Percentiles rank a stretch among this genome's conserved stretches.
Conservation (phyloP, 140 eudicot genomes). For the Cichorium intybus region DNA sequence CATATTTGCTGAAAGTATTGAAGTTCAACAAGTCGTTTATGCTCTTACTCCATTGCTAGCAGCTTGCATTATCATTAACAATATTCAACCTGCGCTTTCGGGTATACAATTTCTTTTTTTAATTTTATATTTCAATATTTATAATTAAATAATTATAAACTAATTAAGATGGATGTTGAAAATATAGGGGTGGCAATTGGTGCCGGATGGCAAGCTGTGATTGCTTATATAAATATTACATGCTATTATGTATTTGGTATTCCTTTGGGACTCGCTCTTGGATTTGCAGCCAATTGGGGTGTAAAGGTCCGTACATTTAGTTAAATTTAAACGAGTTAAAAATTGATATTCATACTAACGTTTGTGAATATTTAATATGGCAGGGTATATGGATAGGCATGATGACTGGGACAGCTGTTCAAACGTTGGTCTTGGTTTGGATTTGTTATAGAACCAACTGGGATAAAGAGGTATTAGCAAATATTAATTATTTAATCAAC, state of each 20-base stretch:
- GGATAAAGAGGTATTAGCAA: conserved; percentile 43
- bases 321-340: too few relatives aligned
- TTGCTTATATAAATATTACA: too few relatives aligned
- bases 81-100: conserved; percentile 33
- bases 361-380: too few relatives aligned
- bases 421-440: conserved; percentile 29
- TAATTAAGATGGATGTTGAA: neutral
- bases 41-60: conserved; percentile 47
- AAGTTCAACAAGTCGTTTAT: conserved; percentile 35
- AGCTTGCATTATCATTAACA: conserved; percentile 18
- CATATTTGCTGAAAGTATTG: conserved; percentile 29
- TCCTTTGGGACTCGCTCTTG: neutral
- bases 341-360: too few relatives aligned
- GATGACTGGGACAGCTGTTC: conserved; percentile 40
- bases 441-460: conserved; percentile 41
- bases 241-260: too few relatives aligned
- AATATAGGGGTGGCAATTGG: conserved; percentile 47
- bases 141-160: too few relatives aligned
- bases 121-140: too few relatives aligned
- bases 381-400: conserved; percentile 47
- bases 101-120: too few relatives aligned
- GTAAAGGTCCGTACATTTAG: conserved; percentile 23
- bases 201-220: conserved; percentile 46
- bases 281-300: conserved; percentile 31
- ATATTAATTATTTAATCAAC: neutral